Conservation (phyloP, 805 yeast genomes). For the Lipomyces starkeyi region DNA sequence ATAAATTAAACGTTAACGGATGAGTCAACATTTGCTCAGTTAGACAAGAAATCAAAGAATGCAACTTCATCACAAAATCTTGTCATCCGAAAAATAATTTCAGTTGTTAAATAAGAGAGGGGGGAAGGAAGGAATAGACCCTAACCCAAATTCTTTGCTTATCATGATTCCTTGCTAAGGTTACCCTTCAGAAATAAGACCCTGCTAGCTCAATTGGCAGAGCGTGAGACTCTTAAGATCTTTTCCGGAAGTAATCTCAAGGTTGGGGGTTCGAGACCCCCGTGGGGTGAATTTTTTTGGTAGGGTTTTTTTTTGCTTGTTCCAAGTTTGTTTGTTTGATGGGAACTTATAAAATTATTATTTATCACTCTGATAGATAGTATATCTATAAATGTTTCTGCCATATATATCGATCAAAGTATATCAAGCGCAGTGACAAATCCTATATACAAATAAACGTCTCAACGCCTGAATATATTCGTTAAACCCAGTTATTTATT, state of each 20-base stretch:
- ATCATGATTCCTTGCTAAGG: too few relatives aligned
- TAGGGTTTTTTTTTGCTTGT: background rate
- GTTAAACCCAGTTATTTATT: background rate
- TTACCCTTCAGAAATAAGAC: background rate
- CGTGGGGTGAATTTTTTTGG: slow-evolving; percentile 11
- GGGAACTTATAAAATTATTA: too few relatives aligned
- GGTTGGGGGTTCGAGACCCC: slow-evolving; percentile 20
- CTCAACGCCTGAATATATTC: background rate
- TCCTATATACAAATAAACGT: background rate
- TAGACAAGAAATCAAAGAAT: too few relatives aligned
- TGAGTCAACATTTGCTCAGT: too few relatives aligned
- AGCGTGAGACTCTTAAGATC: slow-evolving; percentile 24
- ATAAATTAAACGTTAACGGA: too few relatives aligned
- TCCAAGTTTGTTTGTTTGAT: background rate
- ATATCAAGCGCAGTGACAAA: background rate
- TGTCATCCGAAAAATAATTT: too few relatives aligned
- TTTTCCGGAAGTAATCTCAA: slow-evolving; percentile 9
- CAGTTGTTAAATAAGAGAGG: too few relatives aligned
- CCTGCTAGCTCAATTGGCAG: slow-evolving; percentile 20
- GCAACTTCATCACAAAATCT: too few relatives aligned
- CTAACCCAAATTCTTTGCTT: background rate
- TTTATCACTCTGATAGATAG: background rate
- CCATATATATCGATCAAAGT: background rate
- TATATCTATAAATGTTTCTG: background rate
- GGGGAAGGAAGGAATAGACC: too few relatives aligned